Base-by-base conservation (phyloP, 2,329 filamentous ascomycete species). In the Ascochyta clinopodiicola region DNA sequence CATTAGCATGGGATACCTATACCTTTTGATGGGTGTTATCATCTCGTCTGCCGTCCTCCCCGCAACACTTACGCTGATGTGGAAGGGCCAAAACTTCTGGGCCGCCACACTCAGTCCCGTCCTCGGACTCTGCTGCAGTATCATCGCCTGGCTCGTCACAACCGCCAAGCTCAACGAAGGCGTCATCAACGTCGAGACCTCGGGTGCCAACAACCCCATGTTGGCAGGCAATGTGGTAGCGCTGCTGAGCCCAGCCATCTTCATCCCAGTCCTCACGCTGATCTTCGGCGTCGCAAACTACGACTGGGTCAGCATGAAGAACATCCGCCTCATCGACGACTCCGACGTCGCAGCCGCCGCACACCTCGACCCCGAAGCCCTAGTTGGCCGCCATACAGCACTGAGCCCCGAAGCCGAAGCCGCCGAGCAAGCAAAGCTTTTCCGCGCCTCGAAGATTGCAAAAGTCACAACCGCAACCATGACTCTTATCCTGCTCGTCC, bases 11-110 rank as follows among this genome's bases (percentile, higher is more conserved):
- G 92, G 92, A 8, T 96, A 92, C 68, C 80, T 96, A 1, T 96
- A 95, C 70, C 79, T 96, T 1, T 84, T 96, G 71, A 96, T 96
- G 92, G 92, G 92, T 5, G 89, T 92, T 43, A 91, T 96, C 66
- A 95, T 96, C 68, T 92, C 89, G 0, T 86, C 89, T 0, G 92
- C 91, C 1, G 91, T 96, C 1, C 82, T 96, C 9, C 92, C 93
- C 0, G 90, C 91, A 0, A 88, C 91, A 0, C 79, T 96, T 59
- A 90, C 91, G 0, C 82, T 96, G 0, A 80, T 92, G 54, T 96
- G 92, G 91, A 85, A 84, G 43, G 86, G 88, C 0, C 92, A 96
- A 73, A 91, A 91, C 68, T 86, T 85, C 78, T 86, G 86, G 75
- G 89, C 90, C 0, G 90, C 90, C 0, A 85, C 85, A 0, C 87